Evolutionary conservation across 2,329 filamentous ascomycete genomes (phyloP).

Genomic region (Ceratocystis harringtonii): DNA sequence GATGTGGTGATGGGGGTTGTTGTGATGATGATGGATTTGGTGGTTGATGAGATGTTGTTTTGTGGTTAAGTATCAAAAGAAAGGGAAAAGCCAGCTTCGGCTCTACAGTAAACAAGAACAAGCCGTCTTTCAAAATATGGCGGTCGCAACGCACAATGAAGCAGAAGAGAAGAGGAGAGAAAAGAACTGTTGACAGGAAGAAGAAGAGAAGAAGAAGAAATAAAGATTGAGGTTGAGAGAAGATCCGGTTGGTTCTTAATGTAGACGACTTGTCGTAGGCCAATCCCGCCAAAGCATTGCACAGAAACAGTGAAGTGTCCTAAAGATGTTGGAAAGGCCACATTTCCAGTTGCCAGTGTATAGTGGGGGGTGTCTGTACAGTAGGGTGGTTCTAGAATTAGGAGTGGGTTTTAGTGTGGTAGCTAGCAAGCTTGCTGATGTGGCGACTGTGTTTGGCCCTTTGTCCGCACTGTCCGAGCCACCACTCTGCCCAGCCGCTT

Average conservation of each 20-base stretch:
- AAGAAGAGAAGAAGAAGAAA: slow-evolving; percentile 14
- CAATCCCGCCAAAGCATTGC: slow-evolving; percentile 23
- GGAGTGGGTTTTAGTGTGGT: background rate
- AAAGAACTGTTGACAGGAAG: slow-evolving; percentile 19
- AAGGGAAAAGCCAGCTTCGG: slow-evolving; percentile 19
- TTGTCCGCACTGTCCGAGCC: background rate
- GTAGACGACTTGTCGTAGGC: background rate
- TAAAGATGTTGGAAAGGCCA: slow-evolving; percentile 27
- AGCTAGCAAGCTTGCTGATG: background rate
- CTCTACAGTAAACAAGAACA: slow-evolving; percentile 6
- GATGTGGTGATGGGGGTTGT: slow-evolving; percentile 20
- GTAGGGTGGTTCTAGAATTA: slow-evolving; percentile 4
- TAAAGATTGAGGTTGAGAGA: background rate
- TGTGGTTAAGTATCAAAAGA: slow-evolving; percentile 13
- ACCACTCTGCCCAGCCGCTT: background rate
- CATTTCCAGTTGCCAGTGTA: slow-evolving; percentile 28
- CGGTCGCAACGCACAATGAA: slow-evolving; percentile 13
- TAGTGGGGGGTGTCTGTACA: background rate
- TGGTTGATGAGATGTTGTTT: background rate
- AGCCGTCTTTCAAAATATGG: background rate
- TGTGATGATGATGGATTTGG: background rate
- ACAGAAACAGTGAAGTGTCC: slow-evolving; percentile 21
- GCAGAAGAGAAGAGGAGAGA: slow-evolving; percentile 18
- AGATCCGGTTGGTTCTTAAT: background rate
- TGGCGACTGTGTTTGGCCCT: background rate